Base-by-base conservation (phyloP, 164 flowering plant species). In the Chloranthus sessilifolius region DNA sequence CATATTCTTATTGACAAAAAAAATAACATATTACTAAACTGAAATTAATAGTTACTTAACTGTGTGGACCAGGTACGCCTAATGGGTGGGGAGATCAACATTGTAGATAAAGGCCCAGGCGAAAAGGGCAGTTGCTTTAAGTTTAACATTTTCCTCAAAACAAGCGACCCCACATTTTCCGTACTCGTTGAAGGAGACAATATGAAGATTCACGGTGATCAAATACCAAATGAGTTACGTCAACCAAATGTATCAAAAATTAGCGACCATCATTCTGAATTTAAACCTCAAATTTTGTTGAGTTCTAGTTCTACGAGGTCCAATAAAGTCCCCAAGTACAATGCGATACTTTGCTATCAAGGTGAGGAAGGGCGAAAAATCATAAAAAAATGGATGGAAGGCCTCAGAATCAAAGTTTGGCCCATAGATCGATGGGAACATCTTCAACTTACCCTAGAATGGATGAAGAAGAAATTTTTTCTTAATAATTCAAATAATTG, bases 81-180 rank as follows among this genome's bases (percentile, higher is more conserved):
- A 33, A 88, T 88, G 95, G 86, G 84, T 14, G 96, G 98, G 42
- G 98, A 91, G 17, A 85, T 88, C 35, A 55, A 52, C 1, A 77
- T 91, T 38, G 56, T 65, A 11, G 88, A 88, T 52, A 91, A 85
- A 54, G 81, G 61, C 23, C 47, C 52, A 9, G 82, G 85, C 0
- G 74, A 74, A 43, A 69, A 31, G 25, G 98, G 98, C 6, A 81
- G 88, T 40, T 80, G 96, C 54, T 88, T 91, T 63, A 73, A 64
- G 37, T 88, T 91, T 66, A 85, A 77, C 50, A 57, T 72, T 26
- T 68, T 72, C 36, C 70, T 90, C n/a, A 39, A 52, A 4, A 22
- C 60, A 30, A 5, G 55, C 5, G 63, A 41, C 8, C 21, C 48
- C 7, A 41, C 38, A 7, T 9, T 46, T 20, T 5, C 24, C 11